These are phyloP conservation scores for Toxoplasma gondii DNA, from an alignment of 169 alveolate genomes.

Conservation along the genomic window DNA sequence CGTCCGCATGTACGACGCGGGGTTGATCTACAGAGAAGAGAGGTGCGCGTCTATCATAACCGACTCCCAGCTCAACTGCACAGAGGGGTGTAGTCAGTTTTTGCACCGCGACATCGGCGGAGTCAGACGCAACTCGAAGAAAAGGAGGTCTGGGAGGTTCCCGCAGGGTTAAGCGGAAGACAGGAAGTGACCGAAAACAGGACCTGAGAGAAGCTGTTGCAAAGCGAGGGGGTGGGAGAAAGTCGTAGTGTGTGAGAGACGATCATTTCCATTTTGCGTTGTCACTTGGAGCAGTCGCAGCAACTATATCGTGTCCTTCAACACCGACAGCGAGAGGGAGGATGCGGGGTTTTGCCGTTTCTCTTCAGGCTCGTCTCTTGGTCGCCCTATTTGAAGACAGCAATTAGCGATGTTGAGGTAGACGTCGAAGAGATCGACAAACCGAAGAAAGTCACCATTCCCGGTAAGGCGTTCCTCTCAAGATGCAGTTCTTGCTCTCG, in stretches of 20 bases:
- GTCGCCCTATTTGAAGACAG: conserved; percentile 98
- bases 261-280: too few relatives aligned
- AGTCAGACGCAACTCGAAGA: neutral
- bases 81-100: neutral
- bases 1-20: conserved; percentile 80
- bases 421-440: conserved; percentile 92
- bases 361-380: conserved; percentile 95
- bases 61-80: neutral
- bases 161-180: too few relatives aligned
- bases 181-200: too few relatives aligned
- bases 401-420: conserved; percentile 99
- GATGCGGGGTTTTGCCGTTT: neutral
- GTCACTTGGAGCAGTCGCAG: too few relatives aligned
- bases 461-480: conserved; percentile 70
- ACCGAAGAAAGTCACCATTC: conserved; percentile 64
- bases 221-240: too few relatives aligned
- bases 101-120: neutral
- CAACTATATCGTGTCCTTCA: too few relatives aligned
- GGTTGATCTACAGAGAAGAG: conserved; percentile 67
- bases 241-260: too few relatives aligned
- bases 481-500: neutral
- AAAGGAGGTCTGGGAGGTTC: neutral
- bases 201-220: too few relatives aligned
- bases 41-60: neutral
- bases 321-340: too few relatives aligned